These are phyloP conservation scores for Clonostachys rosea DNA, from an alignment of 2,329 filamentous ascomycete genomes.

Conservation along the genomic window DNA sequence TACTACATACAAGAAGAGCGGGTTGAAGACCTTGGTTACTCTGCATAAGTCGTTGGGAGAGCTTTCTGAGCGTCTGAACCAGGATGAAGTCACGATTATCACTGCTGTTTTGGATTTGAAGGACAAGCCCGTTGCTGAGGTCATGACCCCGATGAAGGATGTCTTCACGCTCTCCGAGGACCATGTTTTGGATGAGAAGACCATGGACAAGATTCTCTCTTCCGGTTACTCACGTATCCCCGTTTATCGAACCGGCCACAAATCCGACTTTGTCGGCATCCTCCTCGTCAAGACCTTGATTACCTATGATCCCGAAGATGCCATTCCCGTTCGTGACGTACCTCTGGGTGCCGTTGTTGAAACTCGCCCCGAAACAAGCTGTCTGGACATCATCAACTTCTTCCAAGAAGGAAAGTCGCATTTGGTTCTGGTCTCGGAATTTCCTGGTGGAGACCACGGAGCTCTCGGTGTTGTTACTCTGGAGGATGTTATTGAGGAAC, in stretches of 20 bases:
- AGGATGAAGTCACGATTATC: conserved; percentile 98
- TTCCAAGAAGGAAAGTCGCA: conserved; percentile 99
- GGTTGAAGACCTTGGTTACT: conserved; percentile 91
- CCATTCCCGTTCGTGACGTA: conserved; percentile 82
- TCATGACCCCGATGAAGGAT: conserved; percentile 98
- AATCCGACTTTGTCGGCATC: conserved; percentile 92
- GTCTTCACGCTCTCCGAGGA: conserved; percentile 97
- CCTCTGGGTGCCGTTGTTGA: conserved; percentile 91
- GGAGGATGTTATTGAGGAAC: conserved; percentile 96
- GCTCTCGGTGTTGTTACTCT: conserved; percentile 91
- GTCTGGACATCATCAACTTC: conserved; percentile 97
- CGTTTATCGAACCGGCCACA: conserved; percentile 81
- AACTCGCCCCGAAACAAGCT: conserved; percentile 91
- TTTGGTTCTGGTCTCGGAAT: conserved; percentile 93
- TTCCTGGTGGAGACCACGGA: conserved; percentile 83
- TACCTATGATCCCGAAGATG: conserved; percentile 95
- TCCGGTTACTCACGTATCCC: conserved; percentile 96
- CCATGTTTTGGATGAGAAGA: conserved; percentile 85
- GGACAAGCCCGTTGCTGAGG: conserved; percentile 88
- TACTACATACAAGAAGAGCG: conserved; percentile 96
- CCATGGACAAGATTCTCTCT: conserved; percentile 89
- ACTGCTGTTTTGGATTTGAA: conserved; percentile 94
- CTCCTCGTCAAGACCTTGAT: conserved; percentile 97
- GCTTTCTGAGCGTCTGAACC: conserved; percentile 83
- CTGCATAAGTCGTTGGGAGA: conserved; percentile 89